Evolutionary conservation across 2,329 filamentous ascomycete species (phyloP), one percentile per base, ranked within the genome.

Genomic region (Fonsecaea pedrosoi): DNA sequence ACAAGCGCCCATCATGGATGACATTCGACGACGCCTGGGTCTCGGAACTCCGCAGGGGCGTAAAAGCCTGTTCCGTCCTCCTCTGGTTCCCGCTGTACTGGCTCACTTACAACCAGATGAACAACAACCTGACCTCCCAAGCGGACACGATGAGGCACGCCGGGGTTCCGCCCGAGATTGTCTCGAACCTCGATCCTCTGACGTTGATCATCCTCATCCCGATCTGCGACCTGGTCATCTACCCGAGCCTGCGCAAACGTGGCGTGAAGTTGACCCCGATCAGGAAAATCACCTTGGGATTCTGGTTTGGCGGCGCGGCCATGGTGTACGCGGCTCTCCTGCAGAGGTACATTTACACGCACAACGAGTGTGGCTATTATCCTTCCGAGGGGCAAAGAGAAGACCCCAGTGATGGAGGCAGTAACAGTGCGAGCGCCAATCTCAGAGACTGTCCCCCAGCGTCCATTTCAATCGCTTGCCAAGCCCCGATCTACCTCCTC

Each of bases 11-110:
- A 0, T 53, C 60, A 0, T 93, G 90, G 90, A 93, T 94, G 89
- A 90, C 87, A 0, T 37, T 93, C 72, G 91, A 94, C 69, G 91
- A 94, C 71, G 86, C 86, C 59, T 94, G 90, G 90, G 91, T 94
- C 35, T 90, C 92, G 75, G 89, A 93, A 75, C 87, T 93, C 56
- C 83, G 84, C 58, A 88, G 90, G 77, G 90, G 90, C 68, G 81
- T 91, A 65, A 82, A 85, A 72, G 89, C 89, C 63, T 91, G 89
- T 81, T 83, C 86, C 70, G 89, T 92, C 38, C 94, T 91, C 78
- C 79, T 86, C 67, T 85, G 83, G 78, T 86, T 80, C 64, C 82
- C 82, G 15, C 76, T 84, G 6, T 85, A 80, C 73, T 81, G 78
- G 78, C 69, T 55, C 74, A 70, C 34, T 37, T 54, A 69, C 30